A percentile compares a stretch with the other conserved stretches of the same genome.
These are phyloP conservation scores for Euphorbia tirucalli DNA, from an alignment of 345 rosid genomes.

Conservation along the genomic window DNA sequence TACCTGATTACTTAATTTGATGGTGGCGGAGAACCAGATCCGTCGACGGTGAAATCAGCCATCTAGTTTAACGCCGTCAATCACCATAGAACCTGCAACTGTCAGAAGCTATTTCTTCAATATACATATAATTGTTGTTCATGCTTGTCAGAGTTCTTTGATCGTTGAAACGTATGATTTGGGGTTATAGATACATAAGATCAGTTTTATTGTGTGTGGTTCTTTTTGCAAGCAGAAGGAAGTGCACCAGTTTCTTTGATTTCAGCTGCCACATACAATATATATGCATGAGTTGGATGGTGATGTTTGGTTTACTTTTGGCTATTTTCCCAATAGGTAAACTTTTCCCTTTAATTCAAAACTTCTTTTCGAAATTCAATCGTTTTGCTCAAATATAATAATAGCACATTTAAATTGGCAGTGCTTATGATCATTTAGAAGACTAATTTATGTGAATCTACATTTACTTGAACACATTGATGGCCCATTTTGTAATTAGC, in stretches of 20 bases:
- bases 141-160: background rate
- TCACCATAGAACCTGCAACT: background rate
- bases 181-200: background rate
- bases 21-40: too few species aligned
- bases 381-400: background rate
- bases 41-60: too few species aligned
- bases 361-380: background rate
- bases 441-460: background rate
- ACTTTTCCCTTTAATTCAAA: constrained; percentile 6
- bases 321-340: constrained; percentile 74
- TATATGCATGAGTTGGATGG: constrained; percentile 85
- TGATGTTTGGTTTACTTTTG: constrained; percentile 68
- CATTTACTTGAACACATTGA: constrained; percentile 5
- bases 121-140: background rate
- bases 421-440: constrained; percentile 46
- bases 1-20: too few species aligned
- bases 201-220: background rate
- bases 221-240: constrained; percentile 45
- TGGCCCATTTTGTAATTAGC: constrained; percentile 16
- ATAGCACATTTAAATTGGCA: constrained; percentile 27
- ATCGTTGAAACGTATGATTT: background rate
- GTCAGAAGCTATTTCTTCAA: background rate
- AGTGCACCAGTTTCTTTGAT: constrained; percentile 80
- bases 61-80: too few species aligned
- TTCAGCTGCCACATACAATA: constrained; percentile 89